Evolutionary conservation across 257 asterid genomes (phyloP), one percentile per base, ranked within the genome.

Genomic region (Salvia miltiorrhiza): DNA sequence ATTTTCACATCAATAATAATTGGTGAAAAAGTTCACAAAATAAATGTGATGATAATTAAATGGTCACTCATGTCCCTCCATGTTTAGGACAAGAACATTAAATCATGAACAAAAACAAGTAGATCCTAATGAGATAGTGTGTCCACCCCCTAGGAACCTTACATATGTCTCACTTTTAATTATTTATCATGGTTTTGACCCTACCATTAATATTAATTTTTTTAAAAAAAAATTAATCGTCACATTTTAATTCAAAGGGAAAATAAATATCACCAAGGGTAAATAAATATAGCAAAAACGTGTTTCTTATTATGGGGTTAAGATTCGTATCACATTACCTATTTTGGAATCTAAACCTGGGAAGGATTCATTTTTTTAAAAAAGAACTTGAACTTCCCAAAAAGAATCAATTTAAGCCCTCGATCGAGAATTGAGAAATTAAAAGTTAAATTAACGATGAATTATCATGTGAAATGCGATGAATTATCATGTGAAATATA

Each of bases 71-170:
- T 63, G 80, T 67, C 63, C 58, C 70, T 65, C 72, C 69, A 70
- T 9, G 16, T 74, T 65, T 70, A 74, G 77, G 82, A 78, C 79
- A 73, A 32, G 63, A 53, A 50, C 69, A 66, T 63, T 41, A 60
- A 60, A 64, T 63, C 76, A 72, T 62, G 52, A 79, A 43, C 49
- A 68, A 64, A 19, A 75, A 55, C 75, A 62, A 50, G 50, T 64
- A 76, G 70, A 70, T 65, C 69, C 63, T 52, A 13, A 13, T 40
- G 32, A 73, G 73, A 73, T 69, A 44, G 48, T 61, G 75, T 73
- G 81, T 80, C 81, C 75, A 76, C 69, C 54, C 69, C 54, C 50
- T 24, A 72, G 63, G 76, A 80, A 76, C 84, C 84, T 64, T 69
- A 65, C 79, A 66, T 72, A 47, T 75, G 75, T 54, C 35, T 55